A percentile compares a stretch with the other conserved stretches of the same genome.
phyloP scores from a whole-genome alignment of 2,329 filamentous ascomycete genomes.

The Colletotrichum ledebouriae region DNA sequence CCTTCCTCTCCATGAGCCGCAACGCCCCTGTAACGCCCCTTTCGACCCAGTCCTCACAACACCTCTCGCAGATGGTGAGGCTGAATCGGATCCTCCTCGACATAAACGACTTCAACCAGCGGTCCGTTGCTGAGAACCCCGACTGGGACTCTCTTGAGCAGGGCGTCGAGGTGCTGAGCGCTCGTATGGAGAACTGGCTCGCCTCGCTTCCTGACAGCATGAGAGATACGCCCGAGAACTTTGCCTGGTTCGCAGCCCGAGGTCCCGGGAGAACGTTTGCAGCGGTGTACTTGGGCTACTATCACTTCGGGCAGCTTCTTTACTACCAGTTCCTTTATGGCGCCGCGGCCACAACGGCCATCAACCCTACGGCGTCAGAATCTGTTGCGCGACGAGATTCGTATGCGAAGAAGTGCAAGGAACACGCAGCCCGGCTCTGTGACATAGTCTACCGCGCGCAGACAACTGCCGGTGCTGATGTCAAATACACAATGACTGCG shows the following conservation, averaged over 20 bases:
- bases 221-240: constrained; percentile 55
- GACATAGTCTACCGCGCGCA: constrained; percentile 56
- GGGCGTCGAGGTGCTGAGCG: constrained; percentile 49
- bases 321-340: constrained; percentile 59
- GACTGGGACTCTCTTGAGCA: constrained; percentile 48
- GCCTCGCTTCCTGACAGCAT: constrained; percentile 52
- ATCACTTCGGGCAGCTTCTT: constrained; percentile 61
- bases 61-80: constrained; percentile 49
- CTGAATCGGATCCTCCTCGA: constrained; percentile 52
- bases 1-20: constrained; percentile 47
- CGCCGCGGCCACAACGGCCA: constrained; percentile 42
- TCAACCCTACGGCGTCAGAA: constrained; percentile 30
- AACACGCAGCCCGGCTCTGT: constrained; percentile 55
- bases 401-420: constrained; percentile 56
- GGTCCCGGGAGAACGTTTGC: constrained; percentile 59
- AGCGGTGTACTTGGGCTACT: constrained; percentile 61
- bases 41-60: constrained; percentile 44
- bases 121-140: constrained; percentile 47
- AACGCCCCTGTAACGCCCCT: constrained; percentile 2
- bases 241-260: constrained; percentile 51
- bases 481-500: constrained; percentile 59
- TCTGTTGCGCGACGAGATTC: constrained; percentile 46
- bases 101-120: constrained; percentile 56
- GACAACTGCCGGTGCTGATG: constrained; percentile 53
- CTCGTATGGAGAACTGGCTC: constrained; percentile 53